Evolutionary conservation across 768 basidiomycete species (phyloP), one percentile per base, ranked within the genome.

Genomic region (Dictyophora rubrovolvata): DNA sequence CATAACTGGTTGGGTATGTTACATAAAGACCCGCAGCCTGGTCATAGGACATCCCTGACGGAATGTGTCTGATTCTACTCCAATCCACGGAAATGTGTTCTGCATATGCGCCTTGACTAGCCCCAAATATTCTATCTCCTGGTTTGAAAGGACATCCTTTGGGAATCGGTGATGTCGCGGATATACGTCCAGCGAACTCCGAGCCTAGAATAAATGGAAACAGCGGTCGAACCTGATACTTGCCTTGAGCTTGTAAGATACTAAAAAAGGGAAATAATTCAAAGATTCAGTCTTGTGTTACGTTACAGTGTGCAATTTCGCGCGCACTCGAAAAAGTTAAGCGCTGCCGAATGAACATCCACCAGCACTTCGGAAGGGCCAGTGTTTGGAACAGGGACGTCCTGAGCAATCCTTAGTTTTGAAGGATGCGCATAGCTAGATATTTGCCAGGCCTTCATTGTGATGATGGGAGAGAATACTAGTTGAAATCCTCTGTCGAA

Each of bases 1-100:
- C 93, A 65, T 96, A 97, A 62, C 85, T 87, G 6, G 95, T 98
- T 0, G 93, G 90, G 83, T 88, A 93, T 8, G 92, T 94, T n/a
- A 97, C 72, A 64, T 71, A 88, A 53, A 96, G 68, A 2, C 89
- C 92, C 61, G 92, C 86, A 5, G 92, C 94, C 69, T 95, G 84
- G 61, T 95, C 90, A 64, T 84, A 93, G 7, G 81, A 78, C 71
- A 97, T 77, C 48, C 76, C 76, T 51, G 85, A 77, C 0, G 95
- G 94, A 14, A 98, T 78, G 20, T 81, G 81, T 10, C 85, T 66
- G 12, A 93, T 68, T 8, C 63, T 61, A 12, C 67, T 69, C 69
- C 77, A 79, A 47, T 79, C 70, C 10, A 75, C 82, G 0, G 79
- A 81, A 55, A 89, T 76, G 64, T 80, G 82, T 60, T 97, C 94